Evolutionary conservation across 768 basidiomycete genomes (phyloP).

Genomic region (Tricholoma sp.): DNA sequence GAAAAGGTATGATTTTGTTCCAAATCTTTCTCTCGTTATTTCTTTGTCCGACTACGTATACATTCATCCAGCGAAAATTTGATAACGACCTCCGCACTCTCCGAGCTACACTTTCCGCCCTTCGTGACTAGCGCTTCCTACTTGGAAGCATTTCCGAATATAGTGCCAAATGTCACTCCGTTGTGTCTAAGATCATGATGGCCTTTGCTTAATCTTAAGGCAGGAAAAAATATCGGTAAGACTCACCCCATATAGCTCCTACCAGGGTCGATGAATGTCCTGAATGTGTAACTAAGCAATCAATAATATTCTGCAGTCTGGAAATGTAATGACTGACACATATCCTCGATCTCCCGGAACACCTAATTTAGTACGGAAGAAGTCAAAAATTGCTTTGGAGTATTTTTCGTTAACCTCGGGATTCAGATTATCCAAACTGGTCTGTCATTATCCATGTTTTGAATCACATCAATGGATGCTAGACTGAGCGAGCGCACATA

Average conservation of each 20-base stretch:
- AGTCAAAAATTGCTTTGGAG: slow-evolving; percentile 50
- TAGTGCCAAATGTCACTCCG: slow-evolving; percentile 41
- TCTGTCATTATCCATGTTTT: slow-evolving; percentile 26
- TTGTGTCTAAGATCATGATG: slow-evolving; percentile 31
- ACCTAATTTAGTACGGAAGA: slow-evolving; percentile 50
- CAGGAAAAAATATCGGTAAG: background rate
- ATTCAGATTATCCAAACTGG: slow-evolving; percentile 51
- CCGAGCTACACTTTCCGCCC: too few species aligned
- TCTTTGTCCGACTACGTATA: too few species aligned
- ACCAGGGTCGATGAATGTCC: slow-evolving; percentile 51
- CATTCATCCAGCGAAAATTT: too few species aligned
- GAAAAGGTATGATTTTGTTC: too few species aligned
- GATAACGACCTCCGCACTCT: too few species aligned
- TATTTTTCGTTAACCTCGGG: slow-evolving; percentile 44
- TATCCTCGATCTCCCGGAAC: slow-evolving; percentile 51
- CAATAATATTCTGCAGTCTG: background rate
- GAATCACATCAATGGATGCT: background rate
- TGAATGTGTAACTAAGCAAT: slow-evolving; percentile 8
- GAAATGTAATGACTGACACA: slow-evolving; percentile 33
- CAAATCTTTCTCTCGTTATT: too few species aligned
- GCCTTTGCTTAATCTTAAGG: background rate
- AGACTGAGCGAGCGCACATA: slow-evolving; percentile 27
- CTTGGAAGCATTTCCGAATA: slow-evolving; percentile 21
- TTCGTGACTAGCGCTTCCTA: too few species aligned
- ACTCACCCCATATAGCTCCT: slow-evolving; percentile 42